Base-by-base conservation (phyloP, 257 asterid species). In the Solanum habrochaites region DNA sequence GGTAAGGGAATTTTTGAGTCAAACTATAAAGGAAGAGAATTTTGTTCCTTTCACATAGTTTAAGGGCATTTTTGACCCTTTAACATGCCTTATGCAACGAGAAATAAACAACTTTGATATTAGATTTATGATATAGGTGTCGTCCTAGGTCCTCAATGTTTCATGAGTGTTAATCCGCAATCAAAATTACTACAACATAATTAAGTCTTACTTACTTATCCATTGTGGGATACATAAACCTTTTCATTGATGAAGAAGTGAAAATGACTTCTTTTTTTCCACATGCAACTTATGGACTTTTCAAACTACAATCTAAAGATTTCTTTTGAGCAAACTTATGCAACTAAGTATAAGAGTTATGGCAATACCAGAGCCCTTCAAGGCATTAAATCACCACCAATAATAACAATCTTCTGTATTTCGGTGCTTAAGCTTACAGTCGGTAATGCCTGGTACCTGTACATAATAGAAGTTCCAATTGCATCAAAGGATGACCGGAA, bases 371-470 rank as follows among this genome's bases (percentile, higher is more conserved):
- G 91, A 86, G 72, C 93, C 91, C 93, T 64, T 64, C 31, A n/a
- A 62, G 9, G 29, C 31, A 91, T 83, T 56, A 86, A 23, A 75
- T 93, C 93, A 71, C 93, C 93, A 83, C 93, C 93, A 39, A 93
- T 31, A 89, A 93, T 82, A 85, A 90, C 94, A 89, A 92, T 89
- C 90, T 93, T 92, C 18, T 73, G 83, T 66, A 92, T 89, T 71
- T 90, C 89, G 89, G 39, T 92, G 92, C 85, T 81, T 88, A 88
- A 93, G 89, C 27, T 86, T 86, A 86, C 70, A 72, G 49, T 87
- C 86, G 86, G 92, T 89, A 71, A 90, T 82, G 45, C 91, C 92
- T 64, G 93, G 95, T 85, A 92, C 73, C 95, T 93, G 89, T 84
- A 82, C 52, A 56, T 20, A 21, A 9, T 52, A 56, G 32, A 82